phyloP scores from a whole-genome alignment of 73 alveolate genomes.

The Urostyla sp. region DNA sequence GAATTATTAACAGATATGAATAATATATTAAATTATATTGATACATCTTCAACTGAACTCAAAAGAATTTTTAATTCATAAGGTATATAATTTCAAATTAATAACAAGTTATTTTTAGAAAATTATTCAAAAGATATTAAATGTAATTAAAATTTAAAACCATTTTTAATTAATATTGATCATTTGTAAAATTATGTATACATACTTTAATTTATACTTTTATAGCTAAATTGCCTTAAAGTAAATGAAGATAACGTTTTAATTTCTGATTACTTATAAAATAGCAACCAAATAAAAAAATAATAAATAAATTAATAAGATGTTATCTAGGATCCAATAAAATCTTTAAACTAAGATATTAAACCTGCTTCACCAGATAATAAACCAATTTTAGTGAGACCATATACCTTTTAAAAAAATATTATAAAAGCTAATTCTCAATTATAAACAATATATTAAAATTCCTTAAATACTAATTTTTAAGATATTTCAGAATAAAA shows the following conservation, averaged over 20 bases:
- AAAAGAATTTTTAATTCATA: slow-evolving; percentile 71
- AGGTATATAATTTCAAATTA: not conserved
- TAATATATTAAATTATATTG: slow-evolving; percentile 54
- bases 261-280: slow-evolving; percentile 3
- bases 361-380: too few species aligned
- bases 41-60: slow-evolving; percentile 67
- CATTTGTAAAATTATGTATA: not conserved
- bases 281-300: too few species aligned
- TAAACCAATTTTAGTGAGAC: too few species aligned
- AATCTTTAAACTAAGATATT: too few species aligned
- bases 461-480: too few species aligned
- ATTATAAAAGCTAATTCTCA: too few species aligned
- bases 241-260: not conserved
- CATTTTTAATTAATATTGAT: slow-evolving; percentile 54
- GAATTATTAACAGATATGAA: slow-evolving; percentile 64
- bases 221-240: slow-evolving; percentile 3
- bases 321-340: too few species aligned
- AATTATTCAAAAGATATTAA: slow-evolving; percentile 38
- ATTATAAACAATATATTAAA: too few species aligned
- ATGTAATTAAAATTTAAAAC: slow-evolving; percentile 58
- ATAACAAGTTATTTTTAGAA: not conserved
- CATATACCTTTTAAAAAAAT: too few species aligned
- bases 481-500: too few species aligned
- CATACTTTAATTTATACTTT: not conserved
- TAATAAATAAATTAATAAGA: too few species aligned